Base-by-base conservation (phyloP, 768 basidiomycete species). In the Lactifluus subvellereus region DNA sequence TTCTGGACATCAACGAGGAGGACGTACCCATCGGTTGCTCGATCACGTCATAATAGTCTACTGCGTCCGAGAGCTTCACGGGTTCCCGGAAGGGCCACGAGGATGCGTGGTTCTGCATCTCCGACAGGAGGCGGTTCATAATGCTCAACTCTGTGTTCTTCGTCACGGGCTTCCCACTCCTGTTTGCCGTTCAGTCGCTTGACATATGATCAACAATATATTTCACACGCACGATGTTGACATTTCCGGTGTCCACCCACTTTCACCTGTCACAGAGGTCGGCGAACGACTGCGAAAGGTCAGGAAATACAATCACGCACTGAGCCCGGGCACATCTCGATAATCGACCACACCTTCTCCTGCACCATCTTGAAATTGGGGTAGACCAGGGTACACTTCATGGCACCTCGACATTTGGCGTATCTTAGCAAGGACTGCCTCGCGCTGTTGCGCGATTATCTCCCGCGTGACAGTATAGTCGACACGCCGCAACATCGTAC, bases 401-500 rank as follows among this genome's bases (percentile, higher is more conserved):
- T 96, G 91, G n/a, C 91, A 91, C 69, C 79, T 85, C 0, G 91
- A 94, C 74, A 87, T 84, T 66, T 89, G 82, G 58, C 93, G 82
- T 61, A 99, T 98, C 77, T 94, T 97, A 35, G 81, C 75, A 71
- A 96, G 79, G 59, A 98, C 84, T 6, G 94, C 93, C 69, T 94
- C 93, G 70, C 93, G 88, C 75, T 99, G 97, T 63, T 78, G 78
- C 4, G 83, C 78, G 60, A 98, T 77, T 65, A 89, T 85, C 59
- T 84, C 84, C 35, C 83, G 79, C 64, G 91, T 93, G 67, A 89
- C 80, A 63, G 95, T 80, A 71, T 98, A 99, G 71, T 94, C 85
- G 65, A 98, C 85, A 72, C 91, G 92, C 56, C 82, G 85, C n/a
- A 99, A 75, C 91, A 99, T 88, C 6, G 88, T 88, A 71, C 97